Percentiles rank a stretch among this genome's conserved stretches.
Conservation (phyloP, 106 monocot genomes). For the Dendrobium officinale region DNA sequence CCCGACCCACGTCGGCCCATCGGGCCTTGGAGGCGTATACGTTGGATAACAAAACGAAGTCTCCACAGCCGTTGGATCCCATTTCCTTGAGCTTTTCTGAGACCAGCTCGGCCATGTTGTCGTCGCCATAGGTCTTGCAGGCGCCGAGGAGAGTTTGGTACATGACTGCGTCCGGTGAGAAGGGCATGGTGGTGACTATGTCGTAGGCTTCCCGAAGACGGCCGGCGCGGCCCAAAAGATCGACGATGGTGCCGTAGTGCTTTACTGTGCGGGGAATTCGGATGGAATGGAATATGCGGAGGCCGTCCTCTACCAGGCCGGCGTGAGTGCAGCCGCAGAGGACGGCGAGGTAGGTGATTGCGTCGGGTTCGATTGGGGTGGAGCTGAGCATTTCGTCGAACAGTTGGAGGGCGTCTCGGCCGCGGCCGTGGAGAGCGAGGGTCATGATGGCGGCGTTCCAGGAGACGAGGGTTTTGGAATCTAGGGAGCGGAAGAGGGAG, state of each 20-base stretch:
- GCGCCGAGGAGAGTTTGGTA: slow-evolving; percentile 92
- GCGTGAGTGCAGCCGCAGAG: slow-evolving; percentile 79
- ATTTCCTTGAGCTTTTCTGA: slow-evolving; percentile 42
- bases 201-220: slow-evolving; percentile 48
- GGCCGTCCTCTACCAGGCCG: slow-evolving; percentile 75
- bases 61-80: slow-evolving; percentile 62
- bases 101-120: slow-evolving; percentile 51
- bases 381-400: slow-evolving; percentile 50
- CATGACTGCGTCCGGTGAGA: slow-evolving; percentile 49
- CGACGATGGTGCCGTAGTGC: slow-evolving; percentile 82
- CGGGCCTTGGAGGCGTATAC: slow-evolving; percentile 64
- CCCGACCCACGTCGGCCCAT: slow-evolving; percentile 75
- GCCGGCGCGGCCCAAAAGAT: slow-evolving; percentile 68
- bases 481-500: slow-evolving; percentile 40
- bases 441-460: slow-evolving; percentile 66
- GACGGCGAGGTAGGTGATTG: slow-evolving; percentile 60
- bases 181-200: slow-evolving; percentile 45
- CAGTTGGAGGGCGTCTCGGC: slow-evolving; percentile 36
- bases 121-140: slow-evolving; percentile 52
- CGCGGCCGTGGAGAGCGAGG: slow-evolving; percentile 62
- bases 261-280: slow-evolving; percentile 41
- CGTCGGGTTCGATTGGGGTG: slow-evolving; percentile 33
- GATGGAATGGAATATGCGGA: slow-evolving; percentile 59
- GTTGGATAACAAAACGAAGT: slow-evolving; percentile 85
- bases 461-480: slow-evolving; percentile 42